A percentile compares a stretch with the other conserved stretches of the same genome.
Evolutionary conservation across 257 asterid genomes (phyloP).

Genomic region (Leptodermis oblonga): DNA sequence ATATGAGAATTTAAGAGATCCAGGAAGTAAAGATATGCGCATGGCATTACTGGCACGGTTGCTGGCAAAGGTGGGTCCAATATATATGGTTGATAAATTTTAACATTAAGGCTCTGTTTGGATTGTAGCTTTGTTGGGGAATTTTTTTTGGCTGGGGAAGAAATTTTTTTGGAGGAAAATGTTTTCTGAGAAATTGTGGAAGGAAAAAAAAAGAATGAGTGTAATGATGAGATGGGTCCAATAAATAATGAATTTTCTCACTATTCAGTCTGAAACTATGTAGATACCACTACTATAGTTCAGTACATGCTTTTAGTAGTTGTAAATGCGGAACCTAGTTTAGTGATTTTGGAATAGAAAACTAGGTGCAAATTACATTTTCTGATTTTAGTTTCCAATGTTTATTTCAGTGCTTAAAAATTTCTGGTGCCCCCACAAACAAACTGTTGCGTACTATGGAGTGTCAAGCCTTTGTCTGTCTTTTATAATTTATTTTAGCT

Average conservation of each 20-base stretch:
- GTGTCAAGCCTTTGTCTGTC: not conserved
- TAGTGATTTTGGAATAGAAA: not conserved
- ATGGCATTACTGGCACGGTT: conserved; percentile 79
- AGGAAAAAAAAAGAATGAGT: too few species aligned
- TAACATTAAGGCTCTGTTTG: too few species aligned
- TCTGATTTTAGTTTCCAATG: not conserved
- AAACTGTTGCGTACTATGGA: not conserved
- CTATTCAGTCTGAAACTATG: conserved; percentile 23
- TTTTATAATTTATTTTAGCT: not conserved
- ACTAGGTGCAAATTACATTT: not conserved
- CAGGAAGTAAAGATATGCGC: conserved; percentile 67
- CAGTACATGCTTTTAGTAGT: not conserved
- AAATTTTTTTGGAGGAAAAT: too few species aligned
- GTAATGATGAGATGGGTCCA: conserved; percentile 65
- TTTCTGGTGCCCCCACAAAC: not conserved
- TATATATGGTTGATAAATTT: conserved; percentile 1
- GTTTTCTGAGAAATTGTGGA: too few species aligned
- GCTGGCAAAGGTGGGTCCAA: conserved; percentile 74
- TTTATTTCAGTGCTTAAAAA: not conserved
- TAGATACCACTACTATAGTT: conserved; percentile 13
- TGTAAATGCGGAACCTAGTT: not conserved
- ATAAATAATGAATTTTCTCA: not conserved
- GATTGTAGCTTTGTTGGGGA: too few species aligned
- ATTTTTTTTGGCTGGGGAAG: too few species aligned
- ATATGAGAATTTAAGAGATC: conserved; percentile 48